These are phyloP conservation scores for Penicillium sp. DNA, from an alignment of 2,329 filamentous ascomycete species.

Conservation along the genomic window DNA sequence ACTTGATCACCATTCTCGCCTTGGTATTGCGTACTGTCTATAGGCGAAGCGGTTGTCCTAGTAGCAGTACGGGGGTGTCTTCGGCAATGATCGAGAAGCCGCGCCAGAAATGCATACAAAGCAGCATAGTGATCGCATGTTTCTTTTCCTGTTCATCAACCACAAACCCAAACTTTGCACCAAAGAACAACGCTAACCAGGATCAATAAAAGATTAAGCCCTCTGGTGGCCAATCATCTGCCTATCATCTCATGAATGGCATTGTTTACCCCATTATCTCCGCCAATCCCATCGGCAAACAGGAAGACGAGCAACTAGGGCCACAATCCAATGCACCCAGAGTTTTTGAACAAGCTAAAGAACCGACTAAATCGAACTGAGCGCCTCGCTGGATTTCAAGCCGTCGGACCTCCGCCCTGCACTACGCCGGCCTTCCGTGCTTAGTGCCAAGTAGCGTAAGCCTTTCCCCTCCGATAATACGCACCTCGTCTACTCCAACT, in stretches of 20 bases:
- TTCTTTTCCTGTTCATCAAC: not conserved
- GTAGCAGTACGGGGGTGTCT: too few relatives aligned
- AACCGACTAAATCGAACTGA: not conserved
- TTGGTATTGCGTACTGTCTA: too few relatives aligned
- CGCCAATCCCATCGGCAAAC: not conserved
- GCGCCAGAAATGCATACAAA: not conserved
- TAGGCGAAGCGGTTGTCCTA: too few relatives aligned
- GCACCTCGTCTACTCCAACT: not conserved
- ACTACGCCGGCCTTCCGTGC: constrained; percentile 6
- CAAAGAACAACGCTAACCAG: not conserved
- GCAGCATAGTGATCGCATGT: not conserved
- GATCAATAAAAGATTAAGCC: not conserved
- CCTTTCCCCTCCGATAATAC: constrained; percentile 20
- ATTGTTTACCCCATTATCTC: not conserved
- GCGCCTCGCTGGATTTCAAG: not conserved
- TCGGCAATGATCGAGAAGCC: too few relatives aligned
- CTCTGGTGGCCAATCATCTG: not conserved
- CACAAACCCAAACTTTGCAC: not conserved
- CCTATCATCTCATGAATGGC: not conserved
- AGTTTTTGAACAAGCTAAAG: constrained; percentile 6
- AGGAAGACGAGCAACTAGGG: not conserved
- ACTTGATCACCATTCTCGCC: too few relatives aligned
- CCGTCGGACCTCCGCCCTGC: constrained; percentile 32
- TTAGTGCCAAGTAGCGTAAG: constrained; percentile 9
- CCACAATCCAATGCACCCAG: constrained; percentile 12